Conservation (phyloP, 176 grass and related monocot genomes). For the Hsuehochloa calcarea region DNA sequence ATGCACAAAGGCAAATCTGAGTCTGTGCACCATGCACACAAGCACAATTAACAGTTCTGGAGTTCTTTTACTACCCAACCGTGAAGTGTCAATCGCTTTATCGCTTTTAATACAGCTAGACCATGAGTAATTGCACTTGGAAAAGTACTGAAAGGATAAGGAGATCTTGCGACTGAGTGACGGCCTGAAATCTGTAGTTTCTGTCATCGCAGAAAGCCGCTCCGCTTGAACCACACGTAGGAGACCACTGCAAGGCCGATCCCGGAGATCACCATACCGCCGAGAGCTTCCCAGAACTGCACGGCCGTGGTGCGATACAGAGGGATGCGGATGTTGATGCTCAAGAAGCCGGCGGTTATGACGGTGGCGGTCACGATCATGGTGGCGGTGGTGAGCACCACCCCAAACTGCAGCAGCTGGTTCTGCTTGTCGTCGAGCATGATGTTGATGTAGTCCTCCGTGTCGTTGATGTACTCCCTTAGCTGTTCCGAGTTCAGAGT, state of each 20-base stretch:
- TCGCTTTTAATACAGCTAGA: no score
- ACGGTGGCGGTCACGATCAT: constrained; percentile 12
- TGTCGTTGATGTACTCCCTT: constrained; percentile 66
- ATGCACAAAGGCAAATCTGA: no score
- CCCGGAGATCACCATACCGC: not conserved
- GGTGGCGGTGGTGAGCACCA: constrained; percentile 57
- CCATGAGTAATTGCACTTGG: no score
- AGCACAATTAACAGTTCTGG: no score
- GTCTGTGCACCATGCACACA: no score
- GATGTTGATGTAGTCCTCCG: constrained; percentile 77
- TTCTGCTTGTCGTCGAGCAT: constrained; percentile 83
- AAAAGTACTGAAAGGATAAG: no score
- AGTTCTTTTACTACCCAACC: no score
- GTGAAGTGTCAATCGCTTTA: no score
- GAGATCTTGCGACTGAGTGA: no score
- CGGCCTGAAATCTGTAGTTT: not conserved
- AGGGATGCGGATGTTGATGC: constrained; percentile 61
- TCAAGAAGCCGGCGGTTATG: not conserved
- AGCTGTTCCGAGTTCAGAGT: not conserved
- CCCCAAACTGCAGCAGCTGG: constrained; percentile 69
- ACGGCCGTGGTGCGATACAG: constrained; percentile 9
- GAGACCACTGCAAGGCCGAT: not conserved
- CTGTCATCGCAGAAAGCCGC: constrained; percentile 46
- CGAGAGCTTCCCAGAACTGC: not conserved
- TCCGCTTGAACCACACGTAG: constrained; percentile 28